These are phyloP conservation scores for Massariosphaeria phaeospora DNA, from an alignment of 495 filamentous ascomycete genomes.

Conservation along the genomic window DNA sequence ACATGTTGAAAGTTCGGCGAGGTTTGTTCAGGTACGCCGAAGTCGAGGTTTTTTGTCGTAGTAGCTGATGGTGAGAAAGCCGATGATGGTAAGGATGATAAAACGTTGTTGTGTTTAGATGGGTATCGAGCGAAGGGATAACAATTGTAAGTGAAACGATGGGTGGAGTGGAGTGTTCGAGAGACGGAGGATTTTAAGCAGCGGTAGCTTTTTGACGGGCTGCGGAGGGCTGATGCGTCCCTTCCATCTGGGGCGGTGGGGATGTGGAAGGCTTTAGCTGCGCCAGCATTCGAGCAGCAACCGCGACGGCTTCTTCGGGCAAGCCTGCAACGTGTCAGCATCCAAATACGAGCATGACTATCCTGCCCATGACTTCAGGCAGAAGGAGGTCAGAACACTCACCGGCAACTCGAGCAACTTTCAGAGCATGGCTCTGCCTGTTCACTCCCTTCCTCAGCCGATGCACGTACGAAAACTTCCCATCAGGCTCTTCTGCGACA, in stretches of 20 bases:
- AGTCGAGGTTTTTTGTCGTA: too few species aligned
- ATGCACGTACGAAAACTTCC: conserved; percentile 81
- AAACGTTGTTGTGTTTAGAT: too few species aligned
- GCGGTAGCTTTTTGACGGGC: not conserved
- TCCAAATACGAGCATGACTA: not conserved
- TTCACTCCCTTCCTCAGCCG: conserved; percentile 77
- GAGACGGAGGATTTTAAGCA: too few species aligned
- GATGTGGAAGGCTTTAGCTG: conserved; percentile 9
- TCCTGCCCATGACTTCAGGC: not conserved
- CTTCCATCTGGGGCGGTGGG: not conserved
- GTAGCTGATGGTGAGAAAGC: too few species aligned
- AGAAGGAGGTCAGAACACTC: conserved; percentile 6
- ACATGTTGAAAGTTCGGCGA: too few species aligned
- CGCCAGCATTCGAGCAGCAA: conserved; percentile 39
- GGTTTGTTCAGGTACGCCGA: too few species aligned
- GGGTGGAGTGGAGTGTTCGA: not conserved
- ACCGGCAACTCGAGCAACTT: conserved; percentile 83
- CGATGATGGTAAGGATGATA: too few species aligned
- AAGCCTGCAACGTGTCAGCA: conserved; percentile 32
- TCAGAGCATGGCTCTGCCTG: conserved; percentile 79
- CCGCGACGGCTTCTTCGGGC: conserved; percentile 42
- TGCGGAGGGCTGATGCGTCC: too few species aligned
- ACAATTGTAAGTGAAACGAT: too few species aligned
- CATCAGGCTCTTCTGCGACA: conserved; percentile 60
- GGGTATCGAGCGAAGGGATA: too few species aligned